phyloP scores from a whole-genome alignment of 805 yeast species.

The Spathaspora boniae region DNA sequence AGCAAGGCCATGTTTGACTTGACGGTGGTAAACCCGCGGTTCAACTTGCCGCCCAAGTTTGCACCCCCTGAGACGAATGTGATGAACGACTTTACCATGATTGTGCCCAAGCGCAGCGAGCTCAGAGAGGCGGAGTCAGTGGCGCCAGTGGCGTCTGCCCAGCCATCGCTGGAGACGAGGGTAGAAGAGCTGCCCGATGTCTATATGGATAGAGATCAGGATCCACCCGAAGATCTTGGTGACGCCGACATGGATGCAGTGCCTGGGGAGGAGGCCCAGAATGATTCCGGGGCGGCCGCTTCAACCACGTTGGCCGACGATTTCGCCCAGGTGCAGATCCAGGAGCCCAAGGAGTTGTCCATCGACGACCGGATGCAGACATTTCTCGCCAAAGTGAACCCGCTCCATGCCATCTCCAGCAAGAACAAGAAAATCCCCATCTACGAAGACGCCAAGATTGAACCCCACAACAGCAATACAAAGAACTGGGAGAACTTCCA shows the following conservation, averaged over 20 bases:
- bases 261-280: too few species aligned
- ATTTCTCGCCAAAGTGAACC: conserved; percentile 41
- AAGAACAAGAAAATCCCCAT: conserved; percentile 34
- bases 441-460: conserved; percentile 39
- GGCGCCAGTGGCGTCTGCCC: too few species aligned
- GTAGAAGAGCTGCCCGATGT: too few species aligned
- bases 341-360: conserved; percentile 5
- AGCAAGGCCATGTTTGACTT: conserved; percentile 21
- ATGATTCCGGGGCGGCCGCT: not conserved
- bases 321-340: conserved; percentile 29
- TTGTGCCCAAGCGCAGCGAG: conserved; percentile 16
- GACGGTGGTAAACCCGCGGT: conserved; percentile 25
- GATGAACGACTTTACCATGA: conserved; percentile 32
- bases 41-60: conserved; percentile 11
- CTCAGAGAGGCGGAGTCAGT: too few species aligned
- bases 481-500: conserved; percentile 40
- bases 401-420: conserved; percentile 32
- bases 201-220: too few species aligned
- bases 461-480: conserved; percentile 33
- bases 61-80: conserved; percentile 27
- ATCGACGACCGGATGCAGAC: conserved; percentile 24
- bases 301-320: conserved; percentile 14
- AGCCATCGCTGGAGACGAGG: too few species aligned
- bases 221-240: too few species aligned
- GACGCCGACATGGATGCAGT: too few species aligned